Evolutionary conservation across 352 stramenopile genomes (phyloP), one percentile per base, ranked within the genome.

Genomic region (Phytophthora chlamydospora): DNA sequence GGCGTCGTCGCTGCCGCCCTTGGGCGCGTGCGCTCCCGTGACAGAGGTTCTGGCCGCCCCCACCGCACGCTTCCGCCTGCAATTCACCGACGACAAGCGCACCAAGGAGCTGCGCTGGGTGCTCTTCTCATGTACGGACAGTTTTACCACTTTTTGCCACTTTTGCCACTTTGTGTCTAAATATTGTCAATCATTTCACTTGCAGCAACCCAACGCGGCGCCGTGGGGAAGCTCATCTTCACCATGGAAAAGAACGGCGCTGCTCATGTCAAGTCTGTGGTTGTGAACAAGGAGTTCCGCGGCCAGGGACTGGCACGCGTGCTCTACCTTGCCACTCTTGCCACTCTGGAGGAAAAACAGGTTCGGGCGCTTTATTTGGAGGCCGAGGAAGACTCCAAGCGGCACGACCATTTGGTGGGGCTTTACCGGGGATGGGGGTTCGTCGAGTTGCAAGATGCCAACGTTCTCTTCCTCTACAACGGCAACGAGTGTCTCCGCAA

Each of bases 401-500:
- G 80, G 39, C 69, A 88, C 36, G 81, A 74, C 5, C 79, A 78
- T 40, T 56, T 95, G 4, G 86, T 95, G 12, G 77, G 71, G 9
- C 67, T 93, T 32, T 95, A 95, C 68, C 73, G 79, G 13, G 62
- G 56, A 1, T 95, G 86, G 84, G 86, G 84, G 6, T 93, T 95
- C 35, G 32, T 52, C 1, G 66, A 81, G 50, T 68, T 85, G 19
- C 49, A 59, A 0, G 70, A 80, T n/a, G 84, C 76, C 24, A 90
- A 88, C 45, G 70, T 91, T 12, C 72, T 91, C 1, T 88, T 92
- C 52, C 77, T 95, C 24, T 92, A 95, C 75, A 95, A 92, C 66
- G 78, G 87, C 70, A 88, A 79, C 43, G 76, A 95, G 34, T 90
- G 84, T 55, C 89, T 93, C 40, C 86, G 86, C 43, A 95, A 95